Conservation (phyloP, 805 yeast genomes). For the Tanozyma kutaoensis region DNA sequence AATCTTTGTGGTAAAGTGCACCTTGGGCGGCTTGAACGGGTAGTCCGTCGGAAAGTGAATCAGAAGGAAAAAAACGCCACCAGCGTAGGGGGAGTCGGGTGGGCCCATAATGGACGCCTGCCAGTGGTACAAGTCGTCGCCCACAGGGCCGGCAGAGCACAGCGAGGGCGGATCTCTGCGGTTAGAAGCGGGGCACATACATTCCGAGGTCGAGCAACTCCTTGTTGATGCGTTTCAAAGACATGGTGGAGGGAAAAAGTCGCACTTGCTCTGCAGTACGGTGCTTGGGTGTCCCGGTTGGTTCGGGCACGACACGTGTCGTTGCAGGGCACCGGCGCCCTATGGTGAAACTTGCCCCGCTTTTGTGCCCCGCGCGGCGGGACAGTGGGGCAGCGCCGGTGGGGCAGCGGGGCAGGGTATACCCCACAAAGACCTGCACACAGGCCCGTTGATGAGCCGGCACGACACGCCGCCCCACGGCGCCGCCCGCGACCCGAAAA, state of each 20-base stretch:
- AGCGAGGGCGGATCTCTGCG: slow-evolving; percentile 95
- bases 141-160: slow-evolving; percentile 98
- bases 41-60: slow-evolving; percentile 98
- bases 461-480: too few relatives aligned
- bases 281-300: too few relatives aligned
- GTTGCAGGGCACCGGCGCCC: too few relatives aligned
- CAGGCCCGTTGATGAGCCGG: too few relatives aligned
- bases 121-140: slow-evolving; percentile 97
- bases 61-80: slow-evolving; percentile 91
- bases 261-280: too few relatives aligned
- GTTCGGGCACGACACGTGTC: too few relatives aligned
- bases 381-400: too few relatives aligned
- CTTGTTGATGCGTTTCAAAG: slow-evolving; percentile 89
- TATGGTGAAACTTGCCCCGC: too few relatives aligned
- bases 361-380: too few relatives aligned
- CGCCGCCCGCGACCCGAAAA: too few relatives aligned
- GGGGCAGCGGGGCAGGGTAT: too few relatives aligned
- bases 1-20: slow-evolving; percentile 80
- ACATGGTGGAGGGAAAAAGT: slow-evolving; percentile 47
- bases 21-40: slow-evolving; percentile 96
- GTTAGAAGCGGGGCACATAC: slow-evolving; percentile 32
- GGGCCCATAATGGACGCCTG: slow-evolving; percentile 99
- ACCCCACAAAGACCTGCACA: too few relatives aligned
- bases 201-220: slow-evolving; percentile 92
- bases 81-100: slow-evolving; percentile 77